Evolutionary conservation across 1,284 basidiomycete species (phyloP).

Genomic region (Ceratobasidium theobromae): DNA sequence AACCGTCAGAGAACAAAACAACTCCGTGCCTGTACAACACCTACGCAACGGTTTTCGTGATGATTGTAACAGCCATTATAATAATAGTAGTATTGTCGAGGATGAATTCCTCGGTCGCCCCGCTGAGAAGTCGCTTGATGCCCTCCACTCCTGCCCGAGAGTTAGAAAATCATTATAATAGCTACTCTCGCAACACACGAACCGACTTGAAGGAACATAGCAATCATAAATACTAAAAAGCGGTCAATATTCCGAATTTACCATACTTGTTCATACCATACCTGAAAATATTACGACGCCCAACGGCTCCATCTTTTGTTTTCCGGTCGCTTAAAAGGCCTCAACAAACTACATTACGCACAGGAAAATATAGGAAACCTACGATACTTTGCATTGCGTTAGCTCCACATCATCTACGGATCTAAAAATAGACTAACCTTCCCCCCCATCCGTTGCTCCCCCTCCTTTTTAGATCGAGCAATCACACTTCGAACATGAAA

Average conservation of each 20-base stretch:
- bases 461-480: constrained; percentile 15
- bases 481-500: not conserved
- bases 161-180: not conserved
- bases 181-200: not conserved
- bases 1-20: not conserved
- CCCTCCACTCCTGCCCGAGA: constrained; percentile 5
- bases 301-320: constrained; percentile 18
- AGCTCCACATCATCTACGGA: not conserved
- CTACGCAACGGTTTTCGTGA: constrained; percentile 15
- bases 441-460: not conserved
- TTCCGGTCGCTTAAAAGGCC: constrained; percentile 1
- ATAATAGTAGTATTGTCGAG: constrained; percentile 9
- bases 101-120: not conserved
- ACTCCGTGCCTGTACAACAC: not conserved
- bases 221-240: constrained; percentile 21
- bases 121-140: not conserved
- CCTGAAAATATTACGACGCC: constrained; percentile 22
- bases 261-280: not conserved
- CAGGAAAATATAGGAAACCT: not conserved
- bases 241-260: not conserved
- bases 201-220: constrained; percentile 29
- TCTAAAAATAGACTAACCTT: not conserved
- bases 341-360: not conserved
- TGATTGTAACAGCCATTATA: constrained; percentile 18
- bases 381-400: constrained; percentile 1